Evolutionary conservation across 345 rosid genomes (phyloP), one percentile per base, ranked within the genome.

Genomic region (Lagerstroemia speciosa): DNA sequence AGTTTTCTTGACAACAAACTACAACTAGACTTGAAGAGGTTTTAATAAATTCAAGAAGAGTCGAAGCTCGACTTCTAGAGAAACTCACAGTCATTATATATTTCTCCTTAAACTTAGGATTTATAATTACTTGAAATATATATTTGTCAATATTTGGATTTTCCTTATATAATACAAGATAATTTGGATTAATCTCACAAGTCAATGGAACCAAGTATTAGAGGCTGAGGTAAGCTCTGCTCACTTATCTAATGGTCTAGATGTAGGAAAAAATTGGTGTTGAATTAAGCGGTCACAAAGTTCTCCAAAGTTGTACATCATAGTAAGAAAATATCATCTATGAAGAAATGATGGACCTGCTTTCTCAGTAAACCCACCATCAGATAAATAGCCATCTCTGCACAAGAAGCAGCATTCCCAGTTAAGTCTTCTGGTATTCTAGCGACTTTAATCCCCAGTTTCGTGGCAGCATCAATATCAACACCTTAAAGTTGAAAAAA

Each of bases 401-500:
- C 89, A 69, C 96, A 93, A 36, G 96, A 86, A 24, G 79, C 81
- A 5, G 97, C 94, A 79, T 93, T 93, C 75, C 98, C 98, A 0
- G 83, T 85, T 45, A 72, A 55, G n/a, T 71, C 86, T 72, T 92
- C 73, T 7, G 97, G 96, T 73, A 93, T 90, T 75, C 94, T 84
- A 62, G 93, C 97, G 19, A 93, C 94, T 82, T 83, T 87, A 62
- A 93, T 87, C 68, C 97, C 92, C 62, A 65, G 63, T 41, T 75
- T 89, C 24, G 91, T 87, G 69, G 98, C 97, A 78, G 97, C 89
- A 48, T 85, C 88, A 76, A 90, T 77, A 71, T 93, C 91, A 72
- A 93, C 82, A 68, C 97, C 98, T 92, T 75, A 73, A 77, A 29
- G 61, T 27, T 29, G 24, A 38, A n/a, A n/a, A n/a, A 38, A 64